phyloP scores from a whole-genome alignment of 257 asterid genomes.

The Nicotiana paniculata region DNA sequence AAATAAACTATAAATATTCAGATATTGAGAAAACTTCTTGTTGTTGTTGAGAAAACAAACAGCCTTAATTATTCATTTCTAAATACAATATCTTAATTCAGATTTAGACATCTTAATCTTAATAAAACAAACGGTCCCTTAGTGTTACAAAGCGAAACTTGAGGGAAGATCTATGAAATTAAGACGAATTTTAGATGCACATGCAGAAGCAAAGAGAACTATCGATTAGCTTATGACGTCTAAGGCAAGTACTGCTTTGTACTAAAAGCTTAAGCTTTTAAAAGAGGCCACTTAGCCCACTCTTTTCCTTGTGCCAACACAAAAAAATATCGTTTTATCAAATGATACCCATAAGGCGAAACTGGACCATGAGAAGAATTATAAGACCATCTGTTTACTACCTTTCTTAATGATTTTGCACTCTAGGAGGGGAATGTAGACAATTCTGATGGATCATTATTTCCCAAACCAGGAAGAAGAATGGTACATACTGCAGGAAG shows the following conservation, averaged over 20 bases:
- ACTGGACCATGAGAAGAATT: background rate
- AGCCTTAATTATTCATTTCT: no score
- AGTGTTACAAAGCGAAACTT: no score
- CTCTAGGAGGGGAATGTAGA: background rate
- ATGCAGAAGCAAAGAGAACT: conserved; percentile 1
- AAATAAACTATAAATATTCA: no score
- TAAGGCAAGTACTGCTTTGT: background rate
- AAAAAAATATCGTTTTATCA: background rate
- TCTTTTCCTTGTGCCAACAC: background rate
- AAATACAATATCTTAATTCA: no score
- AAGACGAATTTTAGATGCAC: background rate
- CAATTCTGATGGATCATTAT: background rate
- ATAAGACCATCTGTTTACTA: background rate
- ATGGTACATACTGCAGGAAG: conserved; percentile 4
- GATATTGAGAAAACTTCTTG: no score
- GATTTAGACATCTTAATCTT: no score
- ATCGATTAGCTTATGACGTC: background rate
- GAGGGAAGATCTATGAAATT: no score
- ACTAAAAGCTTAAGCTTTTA: background rate
- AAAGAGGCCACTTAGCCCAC: background rate
- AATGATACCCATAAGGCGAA: background rate
- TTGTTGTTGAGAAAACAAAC: no score
- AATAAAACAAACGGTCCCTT: no score
- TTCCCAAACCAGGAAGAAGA: background rate
- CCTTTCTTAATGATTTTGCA: background rate